Conservation (phyloP, 306 rosid genomes). For the Castanea crenata region DNA sequence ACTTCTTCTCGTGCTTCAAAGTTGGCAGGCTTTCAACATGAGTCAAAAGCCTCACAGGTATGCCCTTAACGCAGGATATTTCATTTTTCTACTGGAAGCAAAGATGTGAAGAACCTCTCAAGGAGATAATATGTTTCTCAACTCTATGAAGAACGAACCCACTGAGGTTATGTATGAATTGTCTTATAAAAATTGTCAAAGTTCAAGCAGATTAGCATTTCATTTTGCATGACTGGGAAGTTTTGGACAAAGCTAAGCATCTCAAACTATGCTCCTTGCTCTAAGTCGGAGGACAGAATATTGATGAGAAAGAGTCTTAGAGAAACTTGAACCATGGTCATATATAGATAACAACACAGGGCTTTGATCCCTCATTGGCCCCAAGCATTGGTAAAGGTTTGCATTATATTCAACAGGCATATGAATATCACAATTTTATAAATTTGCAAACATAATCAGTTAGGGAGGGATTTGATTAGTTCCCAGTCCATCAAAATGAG, state of each 20-base stretch:
- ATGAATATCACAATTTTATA: not conserved
- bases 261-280: not conserved
- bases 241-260: not conserved
- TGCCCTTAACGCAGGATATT: not conserved
- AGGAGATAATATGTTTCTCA: not conserved
- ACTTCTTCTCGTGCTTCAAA: not conserved
- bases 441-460: not conserved
- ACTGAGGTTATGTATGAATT: not conserved
- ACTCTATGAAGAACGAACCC: no score
- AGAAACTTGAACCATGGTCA: no score
- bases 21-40: not conserved
- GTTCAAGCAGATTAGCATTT: constrained; percentile 9
- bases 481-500: not conserved
- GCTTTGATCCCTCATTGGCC: not conserved
- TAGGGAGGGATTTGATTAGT: not conserved
- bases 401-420: not conserved
- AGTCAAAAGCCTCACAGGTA: constrained; percentile 6
- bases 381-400: not conserved
- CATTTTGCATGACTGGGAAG: constrained; percentile 1
- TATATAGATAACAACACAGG: no score
- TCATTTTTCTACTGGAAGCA: not conserved
- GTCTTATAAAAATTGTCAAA: not conserved
- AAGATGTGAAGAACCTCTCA: constrained; percentile 6
- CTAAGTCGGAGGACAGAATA: not conserved
- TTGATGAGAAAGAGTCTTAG: not conserved